phyloP scores from a whole-genome alignment of 768 basidiomycete genomes.

The Boletus rex-veris region DNA sequence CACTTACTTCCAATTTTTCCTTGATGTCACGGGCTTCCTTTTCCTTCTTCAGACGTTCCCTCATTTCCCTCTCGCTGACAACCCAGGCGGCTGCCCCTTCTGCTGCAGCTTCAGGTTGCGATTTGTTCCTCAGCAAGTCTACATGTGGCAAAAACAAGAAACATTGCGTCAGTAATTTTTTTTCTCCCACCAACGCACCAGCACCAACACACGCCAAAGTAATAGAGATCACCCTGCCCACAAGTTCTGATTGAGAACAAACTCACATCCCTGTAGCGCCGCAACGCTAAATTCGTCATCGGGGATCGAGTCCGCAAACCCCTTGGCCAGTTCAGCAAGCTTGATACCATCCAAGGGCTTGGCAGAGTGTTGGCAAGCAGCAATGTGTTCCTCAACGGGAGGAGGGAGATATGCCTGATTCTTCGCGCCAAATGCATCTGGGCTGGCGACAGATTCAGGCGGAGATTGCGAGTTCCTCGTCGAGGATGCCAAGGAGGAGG shows the following conservation, averaged over 20 bases:
- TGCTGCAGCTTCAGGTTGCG: slow-evolving; percentile 73
- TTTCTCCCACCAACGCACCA: slow-evolving; percentile 21
- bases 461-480: slow-evolving; percentile 27
- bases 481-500: slow-evolving; percentile 36
- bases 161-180: slow-evolving; percentile 25
- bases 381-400: slow-evolving; percentile 56
- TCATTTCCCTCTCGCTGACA: slow-evolving; percentile 66
- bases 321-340: slow-evolving; percentile 65
- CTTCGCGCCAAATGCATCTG: slow-evolving; percentile 44
- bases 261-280: slow-evolving; percentile 86
- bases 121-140: slow-evolving; percentile 85
- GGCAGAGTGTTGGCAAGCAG: slow-evolving; percentile 56
- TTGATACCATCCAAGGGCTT: slow-evolving; percentile 63
- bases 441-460: slow-evolving; percentile 13
- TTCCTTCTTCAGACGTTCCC: slow-evolving; percentile 69
- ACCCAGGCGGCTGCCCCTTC: slow-evolving; percentile 70
- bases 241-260: slow-evolving; percentile 15
- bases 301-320: slow-evolving; percentile 78
- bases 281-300: slow-evolving; percentile 88
- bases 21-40: slow-evolving; percentile 67
- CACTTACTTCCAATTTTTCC: slow-evolving; percentile 62
- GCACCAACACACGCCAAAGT: slow-evolving; percentile 20
- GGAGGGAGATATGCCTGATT: slow-evolving; percentile 65
- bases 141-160: slow-evolving; percentile 2
- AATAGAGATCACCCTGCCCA: slow-evolving; percentile 6